Conservation (phyloP, 345 rosid genomes). For the Excoecaria agallocha region DNA sequence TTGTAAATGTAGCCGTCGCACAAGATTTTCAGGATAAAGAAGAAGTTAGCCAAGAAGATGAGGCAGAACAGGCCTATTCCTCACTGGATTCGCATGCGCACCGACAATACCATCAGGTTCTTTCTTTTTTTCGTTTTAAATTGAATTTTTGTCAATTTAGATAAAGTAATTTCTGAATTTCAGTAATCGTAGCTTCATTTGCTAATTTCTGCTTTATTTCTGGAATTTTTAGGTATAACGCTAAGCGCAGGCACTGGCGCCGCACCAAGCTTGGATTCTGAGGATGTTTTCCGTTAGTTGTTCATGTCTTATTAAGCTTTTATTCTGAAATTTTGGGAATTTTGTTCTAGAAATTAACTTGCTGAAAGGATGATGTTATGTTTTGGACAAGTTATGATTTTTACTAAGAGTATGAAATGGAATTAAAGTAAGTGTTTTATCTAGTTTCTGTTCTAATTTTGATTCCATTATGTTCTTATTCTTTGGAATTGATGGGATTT, state of each 20-base stretch:
- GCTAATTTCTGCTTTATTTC: background rate
- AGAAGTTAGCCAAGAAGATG: conserved; percentile 80
- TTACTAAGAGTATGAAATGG: background rate
- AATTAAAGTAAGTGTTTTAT: background rate
- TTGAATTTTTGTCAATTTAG: background rate
- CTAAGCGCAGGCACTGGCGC: conserved; percentile 39
- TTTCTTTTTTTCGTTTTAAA: background rate
- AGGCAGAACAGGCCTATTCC: conserved; percentile 77
- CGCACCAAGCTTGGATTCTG: conserved; percentile 36
- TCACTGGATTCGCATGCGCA: conserved; percentile 66
- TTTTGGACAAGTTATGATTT: background rate
- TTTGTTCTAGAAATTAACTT: background rate
- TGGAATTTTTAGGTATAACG: conserved; percentile 23
- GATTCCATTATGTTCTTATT: no score
- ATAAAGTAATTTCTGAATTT: background rate
- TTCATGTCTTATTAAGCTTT: background rate
- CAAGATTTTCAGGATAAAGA: conserved; percentile 79
- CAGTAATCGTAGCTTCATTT: background rate
- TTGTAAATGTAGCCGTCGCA: conserved; percentile 67
- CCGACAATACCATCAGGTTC: conserved; percentile 68
- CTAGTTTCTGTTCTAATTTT: no score
- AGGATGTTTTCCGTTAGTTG: no score
- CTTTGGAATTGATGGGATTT: no score
- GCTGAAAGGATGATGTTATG: background rate
- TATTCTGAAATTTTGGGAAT: background rate